A percentile compares a stretch with the other conserved stretches of the same genome.
These are phyloP conservation scores for Aspergillus awamori DNA, from an alignment of 2,329 filamentous ascomycete genomes.

Conservation along the genomic window DNA sequence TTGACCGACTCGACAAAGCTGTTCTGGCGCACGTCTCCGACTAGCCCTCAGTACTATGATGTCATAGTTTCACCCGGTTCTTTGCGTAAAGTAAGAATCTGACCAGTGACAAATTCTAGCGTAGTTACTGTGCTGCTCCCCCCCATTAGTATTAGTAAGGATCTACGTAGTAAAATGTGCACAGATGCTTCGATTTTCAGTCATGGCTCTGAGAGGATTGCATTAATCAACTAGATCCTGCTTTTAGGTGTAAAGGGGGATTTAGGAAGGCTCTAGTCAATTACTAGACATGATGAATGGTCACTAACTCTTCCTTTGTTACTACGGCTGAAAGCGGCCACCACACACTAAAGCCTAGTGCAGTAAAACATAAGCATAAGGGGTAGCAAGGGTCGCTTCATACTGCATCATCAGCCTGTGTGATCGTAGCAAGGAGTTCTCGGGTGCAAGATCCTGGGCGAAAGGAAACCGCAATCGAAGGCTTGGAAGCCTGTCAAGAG, in stretches of 20 bases:
- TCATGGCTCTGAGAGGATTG: background rate
- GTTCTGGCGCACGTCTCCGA: background rate
- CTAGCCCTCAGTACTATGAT: slow-evolving; percentile 22
- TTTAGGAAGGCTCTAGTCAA: background rate
- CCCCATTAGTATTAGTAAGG: background rate
- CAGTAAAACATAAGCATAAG: background rate
- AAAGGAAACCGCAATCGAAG: slow-evolving; percentile 21
- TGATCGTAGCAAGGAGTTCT: slow-evolving; percentile 30
- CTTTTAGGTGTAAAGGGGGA: background rate
- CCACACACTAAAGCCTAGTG: background rate
- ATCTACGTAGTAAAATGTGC: background rate
- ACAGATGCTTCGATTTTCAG: background rate
- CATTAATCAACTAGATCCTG: background rate
- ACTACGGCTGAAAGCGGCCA: background rate
- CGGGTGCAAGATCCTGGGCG: slow-evolving; percentile 29
- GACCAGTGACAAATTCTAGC: background rate
- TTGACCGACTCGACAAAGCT: slow-evolving; percentile 13
- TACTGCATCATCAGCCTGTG: slow-evolving; percentile 14
- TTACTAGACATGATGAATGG: background rate
- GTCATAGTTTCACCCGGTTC: slow-evolving; percentile 20
- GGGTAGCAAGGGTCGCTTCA: background rate
- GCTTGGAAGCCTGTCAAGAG: slow-evolving; percentile 31
- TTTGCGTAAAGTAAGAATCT: background rate
- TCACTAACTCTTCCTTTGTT: background rate
- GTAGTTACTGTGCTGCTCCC: background rate